phyloP scores from a whole-genome alignment of 1,284 basidiomycete species.

The Cystobasidium sp. region DNA sequence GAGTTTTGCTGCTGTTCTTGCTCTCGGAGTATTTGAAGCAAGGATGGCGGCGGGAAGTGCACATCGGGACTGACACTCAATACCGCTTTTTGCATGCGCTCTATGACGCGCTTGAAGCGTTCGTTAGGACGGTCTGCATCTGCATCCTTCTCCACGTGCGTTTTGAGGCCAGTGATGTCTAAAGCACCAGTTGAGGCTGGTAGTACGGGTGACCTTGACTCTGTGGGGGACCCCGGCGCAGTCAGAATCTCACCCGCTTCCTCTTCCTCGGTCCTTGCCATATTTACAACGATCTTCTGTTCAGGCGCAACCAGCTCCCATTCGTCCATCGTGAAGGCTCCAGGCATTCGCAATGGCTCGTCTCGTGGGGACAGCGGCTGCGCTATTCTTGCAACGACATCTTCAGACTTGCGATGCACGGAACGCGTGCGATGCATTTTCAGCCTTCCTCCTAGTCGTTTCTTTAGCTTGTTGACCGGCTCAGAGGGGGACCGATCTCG shows the following conservation, averaged over 20 bases:
- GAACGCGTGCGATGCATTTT: slow-evolving; percentile 32
- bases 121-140: not conserved
- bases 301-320: slow-evolving; percentile 31
- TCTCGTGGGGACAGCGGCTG: slow-evolving; percentile 9
- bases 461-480: slow-evolving; percentile 26
- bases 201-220: not conserved
- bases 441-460: slow-evolving; percentile 9
- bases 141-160: not conserved
- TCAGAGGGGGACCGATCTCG: not conserved
- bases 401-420: not conserved
- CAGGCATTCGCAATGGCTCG: slow-evolving; percentile 10
- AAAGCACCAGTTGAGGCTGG: not conserved
- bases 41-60: slow-evolving; percentile 34
- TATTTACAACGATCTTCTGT: slow-evolving; percentile 22
- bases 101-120: slow-evolving; percentile 42
- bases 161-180: not conserved
- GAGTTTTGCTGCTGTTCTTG: slow-evolving; percentile 21
- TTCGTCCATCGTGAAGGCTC: slow-evolving; percentile 16
- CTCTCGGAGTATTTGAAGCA: slow-evolving; percentile 34
- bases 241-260: slow-evolving; percentile 21
- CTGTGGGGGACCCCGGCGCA: slow-evolving; percentile 4
- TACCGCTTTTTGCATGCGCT: slow-evolving; percentile 40
- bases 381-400: not conserved
- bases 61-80: slow-evolving; percentile 43
- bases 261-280: slow-evolving; percentile 24